Evolutionary conservation across 495 filamentous ascomycete species (phyloP).

Genomic region (Penicillium tannophilum): DNA sequence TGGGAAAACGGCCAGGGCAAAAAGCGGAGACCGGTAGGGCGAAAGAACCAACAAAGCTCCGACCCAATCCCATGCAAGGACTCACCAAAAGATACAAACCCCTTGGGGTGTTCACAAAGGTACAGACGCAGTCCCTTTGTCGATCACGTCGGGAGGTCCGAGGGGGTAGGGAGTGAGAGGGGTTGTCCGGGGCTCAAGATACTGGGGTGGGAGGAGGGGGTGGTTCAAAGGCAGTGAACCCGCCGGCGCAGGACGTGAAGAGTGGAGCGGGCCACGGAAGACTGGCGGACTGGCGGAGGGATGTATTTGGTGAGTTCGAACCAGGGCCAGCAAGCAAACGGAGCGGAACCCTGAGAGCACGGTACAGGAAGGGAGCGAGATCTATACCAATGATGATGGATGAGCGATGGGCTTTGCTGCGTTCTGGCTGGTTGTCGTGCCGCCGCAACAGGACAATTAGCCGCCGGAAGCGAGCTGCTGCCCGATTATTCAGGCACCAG

Average conservation of each 20-base stretch:
- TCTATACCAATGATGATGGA: conserved; percentile 31
- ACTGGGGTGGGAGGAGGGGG: conserved; percentile 20
- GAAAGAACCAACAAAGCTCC: conserved; percentile 40
- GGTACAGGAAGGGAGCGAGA: conserved; percentile 17
- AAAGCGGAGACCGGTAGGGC: conserved; percentile 34
- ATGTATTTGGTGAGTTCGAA: conserved; percentile 5
- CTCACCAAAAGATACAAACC: conserved; percentile 22
- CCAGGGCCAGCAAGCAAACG: conserved; percentile 12
- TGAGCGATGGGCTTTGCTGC: conserved; percentile 43
- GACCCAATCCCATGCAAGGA: conserved; percentile 25
- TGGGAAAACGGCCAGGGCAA: conserved; percentile 2
- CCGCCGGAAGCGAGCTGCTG: conserved; percentile 45
- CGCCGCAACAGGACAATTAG: conserved; percentile 47
- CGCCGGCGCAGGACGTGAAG: conserved; percentile 29
- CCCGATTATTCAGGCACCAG: conserved; percentile 27
- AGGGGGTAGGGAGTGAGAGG: conserved; percentile 22
- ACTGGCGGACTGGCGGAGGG: conserved; percentile 18
- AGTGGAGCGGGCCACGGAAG: conserved; percentile 16
- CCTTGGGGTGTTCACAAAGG: conserved; percentile 15
- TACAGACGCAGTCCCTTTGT: conserved; percentile 17
- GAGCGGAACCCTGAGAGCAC: conserved; percentile 20
- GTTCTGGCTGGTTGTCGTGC: conserved; percentile 49
- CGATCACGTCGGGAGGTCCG: conserved; percentile 5
- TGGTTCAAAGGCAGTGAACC: conserved; percentile 29
- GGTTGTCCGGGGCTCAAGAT: conserved; percentile 23